Base-by-base conservation (phyloP, 192 early-diverging fungal genomes). In the Mortierella hygrophila region DNA sequence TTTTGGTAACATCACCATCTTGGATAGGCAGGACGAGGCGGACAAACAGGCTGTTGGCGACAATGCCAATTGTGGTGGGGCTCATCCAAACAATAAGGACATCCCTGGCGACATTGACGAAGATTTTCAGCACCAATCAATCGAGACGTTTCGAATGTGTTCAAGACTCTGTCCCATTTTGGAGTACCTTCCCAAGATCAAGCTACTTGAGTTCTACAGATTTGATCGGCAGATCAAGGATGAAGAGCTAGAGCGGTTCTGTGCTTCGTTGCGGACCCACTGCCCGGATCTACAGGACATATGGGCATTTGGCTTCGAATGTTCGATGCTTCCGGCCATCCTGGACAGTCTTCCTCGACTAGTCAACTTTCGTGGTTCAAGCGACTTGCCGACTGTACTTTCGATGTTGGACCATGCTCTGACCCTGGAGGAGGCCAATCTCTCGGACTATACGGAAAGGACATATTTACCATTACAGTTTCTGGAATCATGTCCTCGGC, bases 101-200 rank as follows among this genome's bases (percentile, higher is more conserved):
- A 20, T 52, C 49, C 16, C 0, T 5, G 40, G 40, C 8, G 23
- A 37, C 0, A 76, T 4, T 26, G 60, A 32, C 26, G 60, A 65
- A 26, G 26, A 6, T 3, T 85, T 75, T 71, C 82, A 85, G 44
- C 82, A 85, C 46, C 73, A 76, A 15, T 69, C 52, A 8, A 49
- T 85, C 18, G 47, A 72, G 37, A 75, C 26, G 6, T 76, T 79
- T n/a, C 76, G 82, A 29, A 85, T 85, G 82, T 79, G 82, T 40
- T 71, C 77, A 26, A 68, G 32, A 3, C 65, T 85, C 29, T 76
- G 72, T 23, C 65, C 41, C 13, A 49, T 85, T 8, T 15, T 85
- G 1, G 74, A 85, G 23, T 68, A 79, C 32, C 46, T 85, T 13
- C 77, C 82, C 0, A 85, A 76, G 20, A 9, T 85, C 54, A 65